Base-by-base conservation (phyloP, 768 basidiomycete genomes). In the Brasilioporus rufonigricans region DNA sequence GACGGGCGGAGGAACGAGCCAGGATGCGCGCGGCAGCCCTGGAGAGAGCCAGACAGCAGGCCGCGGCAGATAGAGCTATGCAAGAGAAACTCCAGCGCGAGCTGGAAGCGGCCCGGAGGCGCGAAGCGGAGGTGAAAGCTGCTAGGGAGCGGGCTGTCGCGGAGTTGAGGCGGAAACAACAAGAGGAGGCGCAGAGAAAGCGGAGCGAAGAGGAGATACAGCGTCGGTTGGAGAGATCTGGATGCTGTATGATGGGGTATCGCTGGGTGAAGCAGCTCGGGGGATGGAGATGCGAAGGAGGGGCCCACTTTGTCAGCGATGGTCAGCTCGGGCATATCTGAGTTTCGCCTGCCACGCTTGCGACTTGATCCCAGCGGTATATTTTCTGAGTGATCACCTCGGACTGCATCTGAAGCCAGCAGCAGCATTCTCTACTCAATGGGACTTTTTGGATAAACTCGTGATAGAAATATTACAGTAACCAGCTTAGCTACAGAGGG, bases 271-370 rank as follows among this genome's bases (percentile, higher is more conserved):
- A 65, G 44, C 70, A 74, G 49, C 3, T 12, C 0, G 58, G 47
- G 5, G 80, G 79, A 3, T 83, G 78, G 66, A 63, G 78, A 13
- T 82, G 80, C 57, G 62, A 70, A 2, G 81, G 75, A 2, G 80
- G 81, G 1, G n/a, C 40, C 1, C 80, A 82, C 60, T 79, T 70
- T 51, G 57, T 80, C 7, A 46, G 50, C 13, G 56, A 75, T 43
- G 40, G 29, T 7, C 61, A 71, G 44, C 52, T 80, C 23, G 61
- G 62, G 3, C 27, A 18, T 19, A 44, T 62, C 13, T 53, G 6
- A 44, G 27, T 29, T 29, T 19, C 19, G n/a, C 33, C 33, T 13
- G 12, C 33, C 12, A 33, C 33, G 9, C 9, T 29, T 29, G 27
- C 27, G 9, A 29, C 27, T 29, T 29, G 4, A 29, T n/a, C n/a